Conservation (phyloP, 1,284 basidiomycete genomes). For the Wallemia mellicola region DNA sequence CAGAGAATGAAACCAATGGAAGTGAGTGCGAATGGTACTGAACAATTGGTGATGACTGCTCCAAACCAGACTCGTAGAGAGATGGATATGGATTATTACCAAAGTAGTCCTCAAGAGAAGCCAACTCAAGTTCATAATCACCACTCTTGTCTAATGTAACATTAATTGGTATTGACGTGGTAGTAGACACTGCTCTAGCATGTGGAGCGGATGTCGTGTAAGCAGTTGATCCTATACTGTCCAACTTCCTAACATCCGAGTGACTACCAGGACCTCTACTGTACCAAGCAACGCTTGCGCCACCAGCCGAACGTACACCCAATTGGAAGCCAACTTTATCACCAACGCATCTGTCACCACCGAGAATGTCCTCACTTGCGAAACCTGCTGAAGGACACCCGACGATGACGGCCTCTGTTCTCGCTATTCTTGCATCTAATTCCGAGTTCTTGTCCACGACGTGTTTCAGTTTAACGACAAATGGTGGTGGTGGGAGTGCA, state of each 20-base stretch:
- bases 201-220: constrained; percentile 10
- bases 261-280: constrained; percentile 29
- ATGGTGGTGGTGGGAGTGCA: constrained; percentile 15
- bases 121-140: constrained; percentile 12
- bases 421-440: constrained; percentile 22
- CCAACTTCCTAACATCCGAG: constrained; percentile 26
- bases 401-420: constrained; percentile 38
- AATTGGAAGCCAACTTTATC: constrained; percentile 32
- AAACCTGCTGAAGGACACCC: constrained; percentile 53
- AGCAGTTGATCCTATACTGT: constrained; percentile 55
- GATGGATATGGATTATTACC: constrained; percentile 17
- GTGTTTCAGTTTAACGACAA: constrained; percentile 32
- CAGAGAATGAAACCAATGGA: constrained; percentile 38
- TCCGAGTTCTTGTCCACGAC: constrained; percentile 35
- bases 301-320: constrained; percentile 42
- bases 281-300: constrained; percentile 44
- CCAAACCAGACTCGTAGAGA: constrained; percentile 18
- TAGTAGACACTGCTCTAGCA: constrained; percentile 2
- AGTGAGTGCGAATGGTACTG: constrained; percentile 44
- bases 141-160: constrained; percentile 12
- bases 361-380: constrained; percentile 15
- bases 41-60: constrained; percentile 17
- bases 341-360: constrained; percentile 34
- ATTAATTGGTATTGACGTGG: constrained; percentile 8
- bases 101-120: constrained; percentile 17